These are phyloP conservation scores for Thielaviopsis populi DNA, from an alignment of 2,329 filamentous ascomycete genomes.

Conservation along the genomic window DNA sequence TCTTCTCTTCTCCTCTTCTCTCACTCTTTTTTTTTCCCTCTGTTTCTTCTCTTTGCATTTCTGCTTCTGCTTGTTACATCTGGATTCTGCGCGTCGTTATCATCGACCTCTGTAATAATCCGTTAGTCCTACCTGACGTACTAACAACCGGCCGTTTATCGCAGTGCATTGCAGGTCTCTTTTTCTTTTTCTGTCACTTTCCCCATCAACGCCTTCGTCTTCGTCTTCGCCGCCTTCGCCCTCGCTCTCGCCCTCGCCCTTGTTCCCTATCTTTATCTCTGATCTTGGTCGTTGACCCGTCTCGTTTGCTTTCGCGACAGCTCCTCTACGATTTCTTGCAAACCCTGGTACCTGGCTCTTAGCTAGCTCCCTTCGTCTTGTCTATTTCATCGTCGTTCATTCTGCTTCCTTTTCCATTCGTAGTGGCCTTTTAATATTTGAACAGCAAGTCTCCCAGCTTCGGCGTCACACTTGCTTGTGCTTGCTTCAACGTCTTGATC, in stretches of 20 bases:
- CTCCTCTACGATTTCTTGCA: background rate
- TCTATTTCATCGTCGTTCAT: background rate
- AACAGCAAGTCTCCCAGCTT: background rate
- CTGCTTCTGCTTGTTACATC: background rate
- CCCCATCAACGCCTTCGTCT: background rate
- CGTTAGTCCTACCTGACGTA: background rate
- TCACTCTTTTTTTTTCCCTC: background rate
- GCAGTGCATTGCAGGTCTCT: background rate
- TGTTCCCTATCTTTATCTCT: background rate
- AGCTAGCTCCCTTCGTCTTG: background rate
- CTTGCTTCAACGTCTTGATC: background rate
- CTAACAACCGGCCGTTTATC: background rate
- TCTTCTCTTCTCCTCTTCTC: slow-evolving; percentile 15
- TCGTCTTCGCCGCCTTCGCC: background rate
- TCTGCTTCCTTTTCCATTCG: background rate
- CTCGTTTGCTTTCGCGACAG: background rate
- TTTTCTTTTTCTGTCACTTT: background rate
- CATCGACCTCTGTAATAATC: background rate
- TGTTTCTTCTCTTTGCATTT: background rate
- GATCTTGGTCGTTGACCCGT: background rate
- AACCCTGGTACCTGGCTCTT: slow-evolving; percentile 4
- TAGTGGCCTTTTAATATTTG: background rate
- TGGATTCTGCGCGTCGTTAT: background rate
- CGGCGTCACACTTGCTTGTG: background rate
- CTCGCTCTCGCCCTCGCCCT: background rate